Conservation (phyloP, 2,329 filamentous ascomycete species). For the Xylariaceae sp. region DNA sequence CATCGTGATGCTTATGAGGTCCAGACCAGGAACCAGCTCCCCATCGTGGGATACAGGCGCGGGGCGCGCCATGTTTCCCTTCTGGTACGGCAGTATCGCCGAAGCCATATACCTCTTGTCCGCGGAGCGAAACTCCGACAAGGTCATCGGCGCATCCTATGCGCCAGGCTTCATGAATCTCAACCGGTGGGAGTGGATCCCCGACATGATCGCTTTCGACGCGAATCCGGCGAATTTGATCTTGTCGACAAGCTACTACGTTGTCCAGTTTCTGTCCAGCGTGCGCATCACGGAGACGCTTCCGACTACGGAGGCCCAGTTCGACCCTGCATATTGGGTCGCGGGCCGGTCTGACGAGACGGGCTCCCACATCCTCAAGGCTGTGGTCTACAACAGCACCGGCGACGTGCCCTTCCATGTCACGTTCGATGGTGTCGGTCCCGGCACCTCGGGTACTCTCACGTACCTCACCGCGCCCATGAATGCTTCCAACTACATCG, state of each 20-base stretch:
- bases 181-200: slow-evolving; percentile 43
- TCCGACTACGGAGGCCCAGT: slow-evolving; percentile 31
- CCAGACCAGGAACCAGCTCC: not conserved
- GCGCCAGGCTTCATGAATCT: slow-evolving; percentile 41
- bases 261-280: slow-evolving; percentile 35
- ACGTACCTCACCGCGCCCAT: slow-evolving; percentile 37
- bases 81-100: slow-evolving; percentile 52
- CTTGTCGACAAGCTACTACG: slow-evolving; percentile 41
- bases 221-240: slow-evolving; percentile 41
- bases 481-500: slow-evolving; percentile 37
- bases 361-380: slow-evolving; percentile 40
- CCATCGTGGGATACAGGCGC: not conserved
- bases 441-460: slow-evolving; percentile 32
- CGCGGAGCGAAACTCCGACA: slow-evolving; percentile 57
- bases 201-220: slow-evolving; percentile 43
- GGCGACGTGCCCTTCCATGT: slow-evolving; percentile 38
- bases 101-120: slow-evolving; percentile 60
- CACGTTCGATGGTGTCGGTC: slow-evolving; percentile 34
- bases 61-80: slow-evolving; percentile 6
- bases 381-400: slow-evolving; percentile 45
- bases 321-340: slow-evolving; percentile 43
- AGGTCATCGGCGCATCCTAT: slow-evolving; percentile 46
- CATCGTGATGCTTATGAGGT: slow-evolving; percentile 38
- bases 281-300: slow-evolving; percentile 39
- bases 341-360: slow-evolving; percentile 36